phyloP scores from a whole-genome alignment of 2,329 filamentous ascomycete genomes.

The Pseudogymnoascus sp. region DNA sequence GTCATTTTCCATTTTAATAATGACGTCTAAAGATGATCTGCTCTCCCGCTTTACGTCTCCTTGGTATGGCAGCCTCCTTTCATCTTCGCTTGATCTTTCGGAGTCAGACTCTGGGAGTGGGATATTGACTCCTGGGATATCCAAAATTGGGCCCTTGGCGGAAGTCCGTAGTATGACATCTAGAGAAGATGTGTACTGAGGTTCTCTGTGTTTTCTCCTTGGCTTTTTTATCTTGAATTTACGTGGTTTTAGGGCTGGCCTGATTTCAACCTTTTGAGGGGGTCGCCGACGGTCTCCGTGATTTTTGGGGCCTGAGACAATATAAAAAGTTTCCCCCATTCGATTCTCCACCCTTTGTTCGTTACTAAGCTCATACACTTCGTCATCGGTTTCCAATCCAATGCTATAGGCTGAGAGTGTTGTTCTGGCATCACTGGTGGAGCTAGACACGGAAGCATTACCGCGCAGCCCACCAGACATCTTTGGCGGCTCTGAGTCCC shows the following conservation, averaged over 20 bases:
- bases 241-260: not conserved
- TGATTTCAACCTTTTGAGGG: not conserved
- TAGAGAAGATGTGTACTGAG: not conserved
- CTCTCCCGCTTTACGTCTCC: not conserved
- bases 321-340: not conserved
- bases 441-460: not conserved
- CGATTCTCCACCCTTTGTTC: not conserved
- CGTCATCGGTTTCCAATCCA: not conserved
- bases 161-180: conserved; percentile 8
- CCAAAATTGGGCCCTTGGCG: not conserved
- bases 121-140: not conserved
- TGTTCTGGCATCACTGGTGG: not conserved
- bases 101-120: conserved; percentile 10
- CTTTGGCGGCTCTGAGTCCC: not conserved
- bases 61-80: not conserved
- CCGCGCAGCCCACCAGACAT: not conserved
- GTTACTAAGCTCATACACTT: not conserved
- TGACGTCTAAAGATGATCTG: not conserved
- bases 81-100: not conserved
- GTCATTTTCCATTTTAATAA: not conserved
- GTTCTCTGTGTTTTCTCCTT: not conserved
- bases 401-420: not conserved
- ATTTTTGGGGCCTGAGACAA: not conserved
- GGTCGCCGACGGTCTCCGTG: not conserved
- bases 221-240: not conserved